Conservation (phyloP, 2,329 filamentous ascomycete species). For the Nemania sp. region DNA sequence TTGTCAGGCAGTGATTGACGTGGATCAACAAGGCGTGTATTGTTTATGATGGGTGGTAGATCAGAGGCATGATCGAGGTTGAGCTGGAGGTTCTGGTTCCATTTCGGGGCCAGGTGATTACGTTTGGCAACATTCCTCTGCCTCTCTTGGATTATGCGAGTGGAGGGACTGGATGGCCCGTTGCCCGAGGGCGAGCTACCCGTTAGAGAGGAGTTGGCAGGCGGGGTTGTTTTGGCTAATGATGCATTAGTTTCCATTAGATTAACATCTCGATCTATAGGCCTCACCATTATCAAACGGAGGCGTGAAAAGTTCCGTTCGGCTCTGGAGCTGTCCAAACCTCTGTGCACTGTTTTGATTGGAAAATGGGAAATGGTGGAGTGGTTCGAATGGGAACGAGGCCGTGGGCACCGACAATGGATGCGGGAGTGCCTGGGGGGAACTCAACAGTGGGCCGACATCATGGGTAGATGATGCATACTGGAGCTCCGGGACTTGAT, state of each 20-base stretch:
- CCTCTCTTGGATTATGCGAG: conserved; percentile 42
- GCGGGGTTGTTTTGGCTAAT: conserved; percentile 38
- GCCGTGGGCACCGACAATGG: conserved; percentile 4
- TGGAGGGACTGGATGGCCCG: conserved; percentile 48
- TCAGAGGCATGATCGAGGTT: conserved; percentile 47
- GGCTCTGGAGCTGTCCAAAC: conserved; percentile 38
- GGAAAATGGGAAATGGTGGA: conserved; percentile 37
- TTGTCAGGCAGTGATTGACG: conserved; percentile 73
- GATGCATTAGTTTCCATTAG: conserved; percentile 32
- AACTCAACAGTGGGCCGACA: background rate
- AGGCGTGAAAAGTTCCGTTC: conserved; percentile 41
- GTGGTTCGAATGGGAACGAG: conserved; percentile 1
- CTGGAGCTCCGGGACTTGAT: background rate
- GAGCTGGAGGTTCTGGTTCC: conserved; percentile 40
- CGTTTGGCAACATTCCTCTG: conserved; percentile 33
- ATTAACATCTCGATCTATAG: background rate
- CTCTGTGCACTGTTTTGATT: conserved; percentile 36
- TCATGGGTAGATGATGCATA: conserved; percentile 5
- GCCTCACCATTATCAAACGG: conserved; percentile 43
- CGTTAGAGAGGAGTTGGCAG: conserved; percentile 37
- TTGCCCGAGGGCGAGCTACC: conserved; percentile 46
- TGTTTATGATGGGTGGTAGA: conserved; percentile 54
- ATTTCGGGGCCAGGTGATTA: conserved; percentile 38
- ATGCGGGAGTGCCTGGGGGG: conserved; percentile 5
- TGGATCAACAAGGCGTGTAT: conserved; percentile 56